Base-by-base conservation (phyloP, 345 rosid species). In the Euphorbia pulcherrima region DNA sequence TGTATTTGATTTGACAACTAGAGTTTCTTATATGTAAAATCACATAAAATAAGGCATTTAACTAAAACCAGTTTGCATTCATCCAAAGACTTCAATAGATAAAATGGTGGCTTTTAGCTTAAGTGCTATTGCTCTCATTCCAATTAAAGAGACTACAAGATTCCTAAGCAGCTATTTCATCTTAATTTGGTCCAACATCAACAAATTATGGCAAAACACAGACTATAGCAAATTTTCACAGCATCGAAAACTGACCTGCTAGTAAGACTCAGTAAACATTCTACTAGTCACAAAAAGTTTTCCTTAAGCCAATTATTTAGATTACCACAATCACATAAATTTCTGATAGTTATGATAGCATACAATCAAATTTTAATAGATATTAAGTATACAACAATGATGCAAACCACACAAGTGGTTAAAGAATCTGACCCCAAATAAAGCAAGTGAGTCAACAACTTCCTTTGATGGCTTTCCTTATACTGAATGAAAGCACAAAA, bases 381-480 rank as follows among this genome's bases (percentile, higher is more conserved):
- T n/a, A n/a, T n/a, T 29, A 57, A 57, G 8, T 12, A 62, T 26
- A 6, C 17, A 41, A 33, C 50, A 44, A 7, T 33, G 16, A 17
- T 29, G 13, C 17, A 57, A 65, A 65, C 18, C 17, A 13, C 46
- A 66, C 2, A 46, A 51, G 65, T 39, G 76, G 48, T 48, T 13
- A 35, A 71, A 78, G 72, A 71, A 68, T 69, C 91, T 82, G 35
- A 94, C 99, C 90, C 99, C 99, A 65, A 94, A 94, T 18, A 94
- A 78, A 68, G 97, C 97, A 80, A 94, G 68, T 3, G 97, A 88
- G 80, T 94, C 99, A 28, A 94, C 93, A 73, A 94, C 74, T 37
- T 83, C 81, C 79, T 84, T 94, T 16, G 99, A 85, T 68, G 93
- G 97, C 82, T 89, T 94, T 77, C 97, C 99, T 54, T 94, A 81